Evolutionary conservation across 495 filamentous ascomycete species (phyloP), one percentile per base, ranked within the genome.

Genomic region (Durotheca rogersii): DNA sequence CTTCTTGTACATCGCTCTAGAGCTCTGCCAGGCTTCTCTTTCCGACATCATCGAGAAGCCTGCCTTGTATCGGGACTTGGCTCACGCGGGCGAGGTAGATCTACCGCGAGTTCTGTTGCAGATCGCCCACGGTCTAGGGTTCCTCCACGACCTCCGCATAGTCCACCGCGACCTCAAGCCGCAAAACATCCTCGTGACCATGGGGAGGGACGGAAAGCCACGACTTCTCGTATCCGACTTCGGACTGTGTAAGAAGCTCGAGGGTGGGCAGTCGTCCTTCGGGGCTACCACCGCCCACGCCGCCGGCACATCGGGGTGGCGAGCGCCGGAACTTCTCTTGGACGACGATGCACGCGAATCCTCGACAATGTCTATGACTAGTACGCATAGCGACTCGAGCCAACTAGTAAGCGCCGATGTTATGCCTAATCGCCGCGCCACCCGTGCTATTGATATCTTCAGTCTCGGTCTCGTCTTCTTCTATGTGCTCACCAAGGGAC

Each of bases 161-260:
- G 94, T 98, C 9, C 93, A 98, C 66, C 87, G 93, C 38, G 93
- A 98, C 67, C 76, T 98, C 56, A 98, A 98, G 65, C 93, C 93
- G 1, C 93, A 97, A 60, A 98, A 98, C 58, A 96, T 97, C 35
- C 77, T 98, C 0, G 89, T 95, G 39, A 72, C 76, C 31, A 74
- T 80, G 67, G 71, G 75, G 70, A 70, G 82, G 67, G 72, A 77
- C 36, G 73, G 76, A n/a, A 74, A 68, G 33, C 83, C 85, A 21
- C 87, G 92, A 11, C 74, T 97, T 3, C 81, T 97, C 7, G 95
- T 98, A 25, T 96, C 94, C 1, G 93, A 97, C 69, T 98, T 98
- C 67, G 93, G 93, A 9, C 80, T 98, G 14, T 97, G 93, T 69
- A 97, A 97, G 77, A 96, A 95, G 62, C 72, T 98, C n/a, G 93